Conservation (phyloP, 164 flowering plant genomes). For the Berberis thunbergii region DNA sequence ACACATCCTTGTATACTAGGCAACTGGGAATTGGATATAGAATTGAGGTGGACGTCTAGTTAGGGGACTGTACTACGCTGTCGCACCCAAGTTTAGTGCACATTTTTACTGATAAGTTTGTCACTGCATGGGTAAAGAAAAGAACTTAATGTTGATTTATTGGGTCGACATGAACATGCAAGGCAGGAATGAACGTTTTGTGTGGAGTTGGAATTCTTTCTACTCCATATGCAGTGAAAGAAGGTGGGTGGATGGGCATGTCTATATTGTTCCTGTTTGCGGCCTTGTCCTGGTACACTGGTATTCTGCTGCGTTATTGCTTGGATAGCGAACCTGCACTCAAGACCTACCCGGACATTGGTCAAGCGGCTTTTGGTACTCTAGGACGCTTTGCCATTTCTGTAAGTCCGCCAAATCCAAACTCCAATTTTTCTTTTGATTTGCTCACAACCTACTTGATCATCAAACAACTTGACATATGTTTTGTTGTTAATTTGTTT, state of each 20-base stretch:
- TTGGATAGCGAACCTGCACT: constrained; percentile 89
- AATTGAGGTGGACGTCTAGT: too few species aligned
- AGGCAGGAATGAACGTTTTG: constrained; percentile 77
- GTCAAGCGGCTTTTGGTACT: constrained; percentile 95
- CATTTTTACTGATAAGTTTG: too few species aligned
- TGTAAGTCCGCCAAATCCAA: constrained; percentile 27
- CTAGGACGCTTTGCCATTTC: constrained; percentile 70
- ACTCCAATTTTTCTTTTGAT: neutral
- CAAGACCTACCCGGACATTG: constrained; percentile 95
- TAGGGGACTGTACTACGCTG: too few species aligned
- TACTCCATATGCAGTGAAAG: constrained; percentile 77
- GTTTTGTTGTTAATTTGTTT: constrained; percentile 9
- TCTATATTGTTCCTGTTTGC: constrained; percentile 55
- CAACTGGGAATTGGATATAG: too few species aligned
- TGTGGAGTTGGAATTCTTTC: constrained; percentile 98
- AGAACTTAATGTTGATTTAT: too few species aligned
- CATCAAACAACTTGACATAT: neutral
- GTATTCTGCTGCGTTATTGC: constrained; percentile 77
- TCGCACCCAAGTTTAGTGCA: too few species aligned
- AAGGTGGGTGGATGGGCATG: constrained; percentile 92
- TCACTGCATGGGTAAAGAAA: too few species aligned
- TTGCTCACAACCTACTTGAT: neutral
- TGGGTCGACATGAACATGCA: too few species aligned
- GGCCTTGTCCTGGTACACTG: constrained; percentile 79
- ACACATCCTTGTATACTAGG: too few species aligned